These are phyloP conservation scores for Didymella pomorum DNA, from an alignment of 2,329 filamentous ascomycete genomes.

Conservation along the genomic window DNA sequence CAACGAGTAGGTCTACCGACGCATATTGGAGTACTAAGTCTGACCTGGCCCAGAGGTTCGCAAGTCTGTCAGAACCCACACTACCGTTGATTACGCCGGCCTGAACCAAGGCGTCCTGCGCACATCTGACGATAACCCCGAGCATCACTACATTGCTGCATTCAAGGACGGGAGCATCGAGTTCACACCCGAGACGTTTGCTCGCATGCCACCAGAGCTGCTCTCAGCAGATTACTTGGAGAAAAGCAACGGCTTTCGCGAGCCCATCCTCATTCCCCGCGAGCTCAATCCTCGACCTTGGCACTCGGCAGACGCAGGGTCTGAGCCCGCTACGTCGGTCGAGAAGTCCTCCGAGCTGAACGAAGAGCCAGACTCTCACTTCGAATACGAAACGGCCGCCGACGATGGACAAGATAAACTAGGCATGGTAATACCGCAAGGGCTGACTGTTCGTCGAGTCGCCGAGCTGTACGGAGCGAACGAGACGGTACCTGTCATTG, in stretches of 20 bases:
- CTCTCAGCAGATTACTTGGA: constrained; percentile 71
- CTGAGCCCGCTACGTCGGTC: constrained; percentile 30
- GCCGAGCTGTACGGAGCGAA: constrained; percentile 70
- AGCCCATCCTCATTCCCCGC: constrained; percentile 72
- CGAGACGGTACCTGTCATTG: constrained; percentile 70
- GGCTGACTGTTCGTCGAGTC: constrained; percentile 69
- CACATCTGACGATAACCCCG: constrained; percentile 68
- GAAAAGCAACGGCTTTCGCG: constrained; percentile 67
- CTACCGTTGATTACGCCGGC: constrained; percentile 72
- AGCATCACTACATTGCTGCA: constrained; percentile 73
- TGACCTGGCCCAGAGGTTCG: constrained; percentile 60
- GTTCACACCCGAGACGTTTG: constrained; percentile 68
- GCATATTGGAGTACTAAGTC: constrained; percentile 34
- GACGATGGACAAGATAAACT: constrained; percentile 71
- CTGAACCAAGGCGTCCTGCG: constrained; percentile 72
- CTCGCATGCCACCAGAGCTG: constrained; percentile 69
- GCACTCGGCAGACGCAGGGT: background rate
- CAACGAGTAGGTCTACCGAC: constrained; percentile 60
- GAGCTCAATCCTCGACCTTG: constrained; percentile 63
- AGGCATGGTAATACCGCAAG: constrained; percentile 72
- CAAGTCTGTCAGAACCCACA: constrained; percentile 70
- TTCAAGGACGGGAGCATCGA: constrained; percentile 71
- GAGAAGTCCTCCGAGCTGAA: constrained; percentile 19
- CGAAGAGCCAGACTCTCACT: constrained; percentile 41
- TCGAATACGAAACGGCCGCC: constrained; percentile 58